Conservation (phyloP, 345 rosid species). For the Hibiscus trionum region DNA sequence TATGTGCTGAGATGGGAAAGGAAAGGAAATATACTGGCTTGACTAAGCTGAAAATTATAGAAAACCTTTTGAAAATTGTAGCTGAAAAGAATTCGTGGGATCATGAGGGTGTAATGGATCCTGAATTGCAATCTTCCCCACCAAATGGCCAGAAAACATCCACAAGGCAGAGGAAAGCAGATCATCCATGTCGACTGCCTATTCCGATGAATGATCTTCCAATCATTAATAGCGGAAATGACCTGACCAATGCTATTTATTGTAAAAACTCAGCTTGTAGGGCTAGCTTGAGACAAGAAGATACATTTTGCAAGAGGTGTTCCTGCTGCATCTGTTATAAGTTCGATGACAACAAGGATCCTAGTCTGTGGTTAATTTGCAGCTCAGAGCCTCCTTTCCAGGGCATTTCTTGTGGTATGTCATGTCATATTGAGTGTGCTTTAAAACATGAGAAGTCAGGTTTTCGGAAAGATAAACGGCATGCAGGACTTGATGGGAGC, state of each 20-base stretch:
- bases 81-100: slow-evolving; percentile 46
- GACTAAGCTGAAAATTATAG: slow-evolving; percentile 82
- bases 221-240: slow-evolving; percentile 20
- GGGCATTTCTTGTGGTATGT: slow-evolving; percentile 72
- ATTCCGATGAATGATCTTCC: slow-evolving; percentile 24
- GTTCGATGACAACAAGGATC: slow-evolving; percentile 93
- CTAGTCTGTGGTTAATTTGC: slow-evolving; percentile 87
- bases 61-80: slow-evolving; percentile 69
- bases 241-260: slow-evolving; percentile 26
- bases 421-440: slow-evolving; percentile 89
- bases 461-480: slow-evolving; percentile 42
- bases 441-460: slow-evolving; percentile 58
- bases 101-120: slow-evolving; percentile 25
- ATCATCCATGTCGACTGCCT: slow-evolving; percentile 47
- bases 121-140: slow-evolving; percentile 34
- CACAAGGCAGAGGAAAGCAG: slow-evolving; percentile 65
- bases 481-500: slow-evolving; percentile 57
- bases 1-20: slow-evolving; percentile 89
- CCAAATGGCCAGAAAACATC: slow-evolving; percentile 27
- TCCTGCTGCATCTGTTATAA: slow-evolving; percentile 76
- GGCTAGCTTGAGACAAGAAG: slow-evolving; percentile 53
- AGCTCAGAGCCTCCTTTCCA: slow-evolving; percentile 57
- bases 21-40: slow-evolving; percentile 96
- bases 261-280: slow-evolving; percentile 89
- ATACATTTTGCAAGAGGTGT: slow-evolving; percentile 76